These are phyloP conservation scores for Yarrowia sp. DNA, from an alignment of 805 yeast species.

Conservation along the genomic window DNA sequence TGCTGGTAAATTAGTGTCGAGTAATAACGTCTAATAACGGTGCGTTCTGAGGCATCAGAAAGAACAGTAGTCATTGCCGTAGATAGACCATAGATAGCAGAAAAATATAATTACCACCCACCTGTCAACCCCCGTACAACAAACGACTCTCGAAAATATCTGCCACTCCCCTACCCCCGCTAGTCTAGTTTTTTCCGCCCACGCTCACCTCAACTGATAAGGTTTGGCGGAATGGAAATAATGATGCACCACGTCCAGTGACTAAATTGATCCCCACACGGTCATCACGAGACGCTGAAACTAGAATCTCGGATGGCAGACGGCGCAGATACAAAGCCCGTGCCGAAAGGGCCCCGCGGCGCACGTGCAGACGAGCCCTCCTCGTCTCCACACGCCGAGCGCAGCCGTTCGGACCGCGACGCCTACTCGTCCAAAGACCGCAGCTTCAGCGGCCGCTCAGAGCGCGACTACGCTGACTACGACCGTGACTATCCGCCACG, in stretches of 20 bases:
- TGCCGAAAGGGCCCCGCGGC: constrained; percentile 22
- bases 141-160: background rate
- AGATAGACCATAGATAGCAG: too few relatives aligned
- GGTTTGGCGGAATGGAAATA: constrained; percentile 22
- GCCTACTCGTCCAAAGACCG: background rate
- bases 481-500: constrained; percentile 21
- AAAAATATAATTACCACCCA: too few relatives aligned
- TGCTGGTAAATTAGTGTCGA: too few relatives aligned
- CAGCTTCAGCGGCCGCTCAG: background rate
- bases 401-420: constrained; percentile 7
- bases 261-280: constrained; percentile 25
- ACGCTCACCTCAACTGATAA: background rate
- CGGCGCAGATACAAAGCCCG: constrained; percentile 23
- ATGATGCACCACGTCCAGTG: constrained; percentile 27
- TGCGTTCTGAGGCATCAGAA: too few relatives aligned
- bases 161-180: background rate
- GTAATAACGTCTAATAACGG: too few relatives aligned
- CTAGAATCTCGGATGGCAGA: constrained; percentile 2
- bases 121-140: too few relatives aligned
- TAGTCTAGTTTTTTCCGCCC: background rate
- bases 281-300: constrained; percentile 3
- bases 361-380: background rate
- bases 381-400: background rate
- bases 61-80: too few relatives aligned
- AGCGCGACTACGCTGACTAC: constrained; percentile 1